Percentiles rank a stretch among this genome's conserved stretches.
Conservation (phyloP, 2,329 filamentous ascomycete species). For the Lasiodiplodia gonubiensis region DNA sequence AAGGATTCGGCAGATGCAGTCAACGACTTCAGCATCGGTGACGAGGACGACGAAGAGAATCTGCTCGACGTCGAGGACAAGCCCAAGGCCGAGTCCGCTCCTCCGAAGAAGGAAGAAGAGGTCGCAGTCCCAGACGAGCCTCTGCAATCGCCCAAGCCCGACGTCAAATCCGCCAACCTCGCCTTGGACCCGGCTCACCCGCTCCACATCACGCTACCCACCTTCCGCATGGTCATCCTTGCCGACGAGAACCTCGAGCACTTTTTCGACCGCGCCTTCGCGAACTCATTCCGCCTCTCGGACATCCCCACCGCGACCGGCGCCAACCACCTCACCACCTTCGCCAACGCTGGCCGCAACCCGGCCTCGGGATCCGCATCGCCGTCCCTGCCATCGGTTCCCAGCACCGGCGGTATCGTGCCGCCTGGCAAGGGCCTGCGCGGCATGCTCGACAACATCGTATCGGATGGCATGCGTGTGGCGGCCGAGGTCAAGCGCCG, state of each 20-base stretch:
- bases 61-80: slow-evolving; percentile 64
- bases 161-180: slow-evolving; percentile 67
- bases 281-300: slow-evolving; percentile 86
- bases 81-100: slow-evolving; percentile 34
- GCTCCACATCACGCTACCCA: slow-evolving; percentile 92
- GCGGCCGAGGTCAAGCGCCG: slow-evolving; percentile 88
- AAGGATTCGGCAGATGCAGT: slow-evolving; percentile 47
- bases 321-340: slow-evolving; percentile 77
- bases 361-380: slow-evolving; percentile 39
- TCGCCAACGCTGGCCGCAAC: slow-evolving; percentile 68
- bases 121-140: slow-evolving; percentile 22
- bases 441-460: slow-evolving; percentile 95
- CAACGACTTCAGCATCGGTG: slow-evolving; percentile 75
- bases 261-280: slow-evolving; percentile 97
- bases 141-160: slow-evolving; percentile 37
- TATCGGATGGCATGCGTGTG: slow-evolving; percentile 95
- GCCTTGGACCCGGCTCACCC: slow-evolving; percentile 93
- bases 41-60: slow-evolving; percentile 62
- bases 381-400: slow-evolving; percentile 36
- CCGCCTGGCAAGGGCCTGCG: slow-evolving; percentile 76
- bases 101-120: slow-evolving; percentile 33
- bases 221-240: slow-evolving; percentile 97
- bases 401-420: slow-evolving; percentile 61
- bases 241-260: slow-evolving; percentile 94
- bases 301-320: slow-evolving; percentile 66